Evolutionary conservation across 441 rosid species (phyloP).

Genomic region (Gossypium armourianum): DNA sequence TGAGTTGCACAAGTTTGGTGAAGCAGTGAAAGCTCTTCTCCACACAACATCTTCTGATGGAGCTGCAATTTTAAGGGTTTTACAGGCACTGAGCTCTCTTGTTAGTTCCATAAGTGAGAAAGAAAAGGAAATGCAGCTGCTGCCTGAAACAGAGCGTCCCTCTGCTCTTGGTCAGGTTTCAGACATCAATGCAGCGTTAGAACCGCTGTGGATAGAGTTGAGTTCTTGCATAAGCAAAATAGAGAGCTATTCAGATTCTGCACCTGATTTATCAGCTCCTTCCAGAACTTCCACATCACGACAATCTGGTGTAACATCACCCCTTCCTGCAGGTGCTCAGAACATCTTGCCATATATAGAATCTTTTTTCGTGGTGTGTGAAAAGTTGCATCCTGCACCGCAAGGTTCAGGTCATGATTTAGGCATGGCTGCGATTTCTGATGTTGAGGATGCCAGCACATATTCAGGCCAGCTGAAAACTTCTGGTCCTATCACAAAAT

Average conservation of each 20-base stretch:
- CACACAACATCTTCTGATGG: constrained; percentile 75
- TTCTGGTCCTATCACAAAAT: constrained; percentile 37
- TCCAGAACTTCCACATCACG: constrained; percentile 39
- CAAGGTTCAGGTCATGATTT: constrained; percentile 53
- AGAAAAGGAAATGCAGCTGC: constrained; percentile 43
- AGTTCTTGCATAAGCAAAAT: constrained; percentile 81
- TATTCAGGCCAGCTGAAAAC: constrained; percentile 42
- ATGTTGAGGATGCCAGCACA: constrained; percentile 50
- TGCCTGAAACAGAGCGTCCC: constrained; percentile 41
- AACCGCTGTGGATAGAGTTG: constrained; percentile 79
- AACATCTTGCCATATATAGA: constrained; percentile 85
- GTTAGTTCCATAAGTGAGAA: constrained; percentile 44
- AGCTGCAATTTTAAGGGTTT: constrained; percentile 77
- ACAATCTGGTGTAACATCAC: constrained; percentile 50
- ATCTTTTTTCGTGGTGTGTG: constrained; percentile 77
- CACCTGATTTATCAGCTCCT: constrained; percentile 29
- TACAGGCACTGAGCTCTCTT: constrained; percentile 82
- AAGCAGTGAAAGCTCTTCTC: constrained; percentile 70
- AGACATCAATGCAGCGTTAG: constrained; percentile 61
- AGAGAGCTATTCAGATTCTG: constrained; percentile 69
- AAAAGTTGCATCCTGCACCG: constrained; percentile 71
- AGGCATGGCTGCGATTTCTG: constrained; percentile 38
- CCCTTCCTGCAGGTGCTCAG: constrained; percentile 91
- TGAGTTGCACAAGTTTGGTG: constrained; percentile 73
- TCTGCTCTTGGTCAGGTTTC: constrained; percentile 56